Evolutionary conservation across 768 basidiomycete species (phyloP), one percentile per base, ranked within the genome.

Genomic region (Agrocybe chaxingu): DNA sequence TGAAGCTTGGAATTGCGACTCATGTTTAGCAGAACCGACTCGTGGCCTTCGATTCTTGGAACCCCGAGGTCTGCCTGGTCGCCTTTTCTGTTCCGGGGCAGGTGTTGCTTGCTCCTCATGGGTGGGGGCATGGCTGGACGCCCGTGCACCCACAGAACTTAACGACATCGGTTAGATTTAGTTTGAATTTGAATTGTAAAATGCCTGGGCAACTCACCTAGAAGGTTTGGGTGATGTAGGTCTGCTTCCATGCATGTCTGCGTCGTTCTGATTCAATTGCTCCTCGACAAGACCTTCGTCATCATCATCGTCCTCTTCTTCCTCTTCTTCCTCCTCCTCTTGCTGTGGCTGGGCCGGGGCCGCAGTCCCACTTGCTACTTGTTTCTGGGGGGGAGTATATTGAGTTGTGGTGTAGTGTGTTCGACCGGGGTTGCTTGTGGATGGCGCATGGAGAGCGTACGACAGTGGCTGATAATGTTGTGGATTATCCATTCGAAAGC

Each of bases 401-500:
- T 51, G 66, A 34, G 59, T 65, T 56, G 37, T 61, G 55, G n/a
- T 40, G 42, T 42, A 42, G n/a, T 48, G 52, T 13, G 48, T 44
- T 42, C 49, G 45, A 40, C 39, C 56, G 42, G 59, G 50, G 49
- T 60, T 59, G 68, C 52, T 57, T 45, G 64, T 67, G 62, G 65
- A 70, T 54, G 80, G 84, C 0, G 82, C 84, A 64, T 86, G 73
- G 35, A 90, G 74, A 38, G 88, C 88, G 72, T 88, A 84, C 48
- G 87, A 90, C 58, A 90, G 76, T 24, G 88, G 85, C 54, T 88
- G 87, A 70, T 90, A 87, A 55, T 85, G 85, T 64, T 89, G 86
- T 48, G 85, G 85, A 65, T 87, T 87, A 69, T 87, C 77, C 79
- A 80, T 80, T 45, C 49, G 36, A 41, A 42, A 34, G 37, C 45